Evolutionary conservation across 768 basidiomycete species (phyloP), one percentile per base, ranked within the genome.

Genomic region (Kwoniella botswanensis): DNA sequence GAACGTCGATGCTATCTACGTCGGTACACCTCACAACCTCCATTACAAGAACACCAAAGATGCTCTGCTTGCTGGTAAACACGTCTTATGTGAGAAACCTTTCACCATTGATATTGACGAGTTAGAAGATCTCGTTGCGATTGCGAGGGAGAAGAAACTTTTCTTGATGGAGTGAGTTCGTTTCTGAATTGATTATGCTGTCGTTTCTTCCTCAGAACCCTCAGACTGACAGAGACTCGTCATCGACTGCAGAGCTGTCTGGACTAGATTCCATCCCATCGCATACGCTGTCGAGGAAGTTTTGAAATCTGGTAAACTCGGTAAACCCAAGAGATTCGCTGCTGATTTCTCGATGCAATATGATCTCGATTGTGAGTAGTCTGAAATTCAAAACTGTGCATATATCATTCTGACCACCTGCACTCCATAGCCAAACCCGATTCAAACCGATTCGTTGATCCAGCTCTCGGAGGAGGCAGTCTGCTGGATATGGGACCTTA

Each of bases 121-220:
- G 79, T 86, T 93, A 22, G 87, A 88, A n/a, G 88, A 89, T 57
- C 87, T 96, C 24, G 85, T 93, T 21, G 85, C 85, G 11, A 87
- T 92, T 21, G 93, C 94, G 2, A 91, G 91, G 82, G 88, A 92
- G 79, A 85, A 90, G 75, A 88, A 89, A 18, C 87, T 93, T 1
- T 95, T 95, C 86, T 88, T 95, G 76, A 94, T 95, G 93, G 94
- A 95, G 84, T 93, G 92, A 93, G 93, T 44, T 87, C 91, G 44
- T 93, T n/a, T 65, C 15, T n/a, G 92, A 86, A 90, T 91, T 91
- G 91, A 42, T 60, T 24, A 18, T 60, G 7, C 24, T 52, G 12
- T 26, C 24, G 22, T 13, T 24, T 35, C 35, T 35, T 35, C 35
- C 35, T 35, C 35, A 35, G 35, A 35, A 35, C 35, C 35, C 35